Base-by-base conservation (phyloP, 108 stramenopile species). In the Pseudonitzschia delicatissima region DNA sequence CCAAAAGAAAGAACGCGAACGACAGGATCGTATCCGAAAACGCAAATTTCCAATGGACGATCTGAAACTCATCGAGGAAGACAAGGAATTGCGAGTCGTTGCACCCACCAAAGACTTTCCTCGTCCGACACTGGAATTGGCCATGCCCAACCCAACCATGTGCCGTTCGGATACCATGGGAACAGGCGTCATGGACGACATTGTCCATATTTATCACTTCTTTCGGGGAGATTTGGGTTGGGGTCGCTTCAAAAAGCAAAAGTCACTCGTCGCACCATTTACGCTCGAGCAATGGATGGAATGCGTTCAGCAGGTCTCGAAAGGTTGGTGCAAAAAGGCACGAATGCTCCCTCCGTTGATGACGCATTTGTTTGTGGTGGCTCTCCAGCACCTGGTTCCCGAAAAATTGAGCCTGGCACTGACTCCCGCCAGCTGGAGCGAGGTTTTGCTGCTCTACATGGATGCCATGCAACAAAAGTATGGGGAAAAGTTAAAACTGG, bases 31-130 rank as follows among this genome's bases (percentile, higher is more conserved):
- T 28, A 63, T 93, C 27, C 79, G 79, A 32, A 82, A 75, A 59
- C 82, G 92, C 6, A 82, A 82, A 45, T 90, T 82, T 63, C 92
- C 92, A 25, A 90, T 93, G 74, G 92, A 93, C 39, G 92, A 93
- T 74, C 72, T 80, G 29, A 64, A 77, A 27, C 65, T 93, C 32
- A 84, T 87, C 62, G 69, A 62, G 17, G 88, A 93, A 77, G 87
- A 93, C 64, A 85, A 83, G 67, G 92, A 93, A 66, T 75, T 84
- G 48, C 72, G 75, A 44, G 82, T 93, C 39, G 74, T 92, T 3
- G 49, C 71, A 25, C 69, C 76, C 20, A 23, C 4, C 21, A 48
- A 21, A 17, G 47, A 48, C 47, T 23, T 23, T 2, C 2, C 60
- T 36, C 81, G 81, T 33, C 91, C 87, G 13, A 59, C 77, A 39